Percentiles rank a stretch among this genome's conserved stretches.
Conservation (phyloP, 257 asterid genomes). For the Solanum habrochaites region DNA sequence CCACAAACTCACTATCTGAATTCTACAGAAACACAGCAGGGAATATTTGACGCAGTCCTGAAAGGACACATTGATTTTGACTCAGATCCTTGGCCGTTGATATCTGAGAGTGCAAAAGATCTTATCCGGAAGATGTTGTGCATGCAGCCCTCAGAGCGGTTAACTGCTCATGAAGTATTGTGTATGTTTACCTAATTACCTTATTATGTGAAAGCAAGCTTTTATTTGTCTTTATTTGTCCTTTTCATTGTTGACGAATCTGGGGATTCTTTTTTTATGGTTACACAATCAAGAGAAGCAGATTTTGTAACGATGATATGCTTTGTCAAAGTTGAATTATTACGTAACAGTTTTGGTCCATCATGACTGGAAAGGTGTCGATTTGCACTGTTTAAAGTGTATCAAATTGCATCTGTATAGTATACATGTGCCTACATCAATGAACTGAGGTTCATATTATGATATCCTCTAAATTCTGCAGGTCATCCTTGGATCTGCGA, state of each 20-base stretch:
- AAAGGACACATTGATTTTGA: conserved; percentile 2
- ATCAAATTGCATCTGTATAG: background rate
- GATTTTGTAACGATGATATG: background rate
- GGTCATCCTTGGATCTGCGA: conserved; percentile 24
- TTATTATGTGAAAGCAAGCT: background rate
- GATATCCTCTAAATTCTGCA: background rate
- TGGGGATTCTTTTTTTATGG: background rate
- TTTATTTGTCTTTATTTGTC: background rate
- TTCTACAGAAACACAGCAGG: background rate
- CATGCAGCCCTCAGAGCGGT: background rate
- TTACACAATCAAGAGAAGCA: background rate
- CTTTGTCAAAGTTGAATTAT: background rate
- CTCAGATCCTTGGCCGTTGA: conserved; percentile 1
- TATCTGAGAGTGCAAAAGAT: conserved; percentile 2
- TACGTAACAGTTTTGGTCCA: background rate
- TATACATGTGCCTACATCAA: background rate
- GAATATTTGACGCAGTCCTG: background rate
- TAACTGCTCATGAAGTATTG: conserved; percentile 1
- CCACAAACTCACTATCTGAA: background rate
- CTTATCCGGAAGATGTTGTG: background rate
- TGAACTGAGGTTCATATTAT: background rate
- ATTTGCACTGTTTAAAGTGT: background rate
- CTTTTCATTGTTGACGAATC: background rate
- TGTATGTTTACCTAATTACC: background rate
- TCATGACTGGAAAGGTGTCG: background rate